phyloP scores from a whole-genome alignment of 257 asterid genomes.

The Fraxinus pennsylvanica region DNA sequence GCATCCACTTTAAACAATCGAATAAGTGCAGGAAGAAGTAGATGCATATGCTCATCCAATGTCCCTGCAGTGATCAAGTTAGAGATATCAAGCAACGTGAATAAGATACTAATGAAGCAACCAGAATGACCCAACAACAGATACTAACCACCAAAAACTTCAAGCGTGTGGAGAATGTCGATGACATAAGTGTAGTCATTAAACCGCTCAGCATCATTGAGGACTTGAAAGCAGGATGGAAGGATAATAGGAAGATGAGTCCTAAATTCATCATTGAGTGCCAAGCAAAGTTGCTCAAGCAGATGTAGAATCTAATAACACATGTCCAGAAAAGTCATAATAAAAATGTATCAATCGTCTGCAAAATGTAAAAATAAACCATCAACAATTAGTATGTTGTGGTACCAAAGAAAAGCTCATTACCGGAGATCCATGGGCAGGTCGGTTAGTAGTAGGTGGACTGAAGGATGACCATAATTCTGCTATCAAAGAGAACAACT shows the following conservation, averaged over 20 bases:
- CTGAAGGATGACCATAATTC: conserved; percentile 93
- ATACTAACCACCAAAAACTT: conserved; percentile 94
- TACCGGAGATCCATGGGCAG: conserved; percentile 89
- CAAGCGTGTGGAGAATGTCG: conserved; percentile 88
- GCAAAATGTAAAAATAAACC: neutral
- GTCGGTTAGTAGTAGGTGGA: conserved; percentile 75
- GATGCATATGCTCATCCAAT: conserved; percentile 99
- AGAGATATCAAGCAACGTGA: conserved; percentile 23
- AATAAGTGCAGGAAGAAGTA: conserved; percentile 92
- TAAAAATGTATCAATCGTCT: conserved; percentile 6
- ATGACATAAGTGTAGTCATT: conserved; percentile 80
- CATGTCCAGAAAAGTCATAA: conserved; percentile 25
- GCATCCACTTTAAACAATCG: conserved; percentile 90
- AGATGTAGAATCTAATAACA: conserved; percentile 83
- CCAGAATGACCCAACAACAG: conserved; percentile 28
- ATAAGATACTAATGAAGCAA: conserved; percentile 5
- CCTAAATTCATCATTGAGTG: conserved; percentile 95
- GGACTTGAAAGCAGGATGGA: conserved; percentile 95
- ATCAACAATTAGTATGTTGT: neutral
- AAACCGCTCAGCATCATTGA: conserved; percentile 88
- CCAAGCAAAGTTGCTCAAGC: conserved; percentile 98
- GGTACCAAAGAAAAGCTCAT: conserved; percentile 8
- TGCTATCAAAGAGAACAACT: conserved; percentile 75
- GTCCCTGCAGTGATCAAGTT: conserved; percentile 59
- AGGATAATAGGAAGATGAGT: conserved; percentile 82